These are phyloP conservation scores for Fraxinus albicans DNA, from an alignment of 305 asterid species.

Conservation along the genomic window DNA sequence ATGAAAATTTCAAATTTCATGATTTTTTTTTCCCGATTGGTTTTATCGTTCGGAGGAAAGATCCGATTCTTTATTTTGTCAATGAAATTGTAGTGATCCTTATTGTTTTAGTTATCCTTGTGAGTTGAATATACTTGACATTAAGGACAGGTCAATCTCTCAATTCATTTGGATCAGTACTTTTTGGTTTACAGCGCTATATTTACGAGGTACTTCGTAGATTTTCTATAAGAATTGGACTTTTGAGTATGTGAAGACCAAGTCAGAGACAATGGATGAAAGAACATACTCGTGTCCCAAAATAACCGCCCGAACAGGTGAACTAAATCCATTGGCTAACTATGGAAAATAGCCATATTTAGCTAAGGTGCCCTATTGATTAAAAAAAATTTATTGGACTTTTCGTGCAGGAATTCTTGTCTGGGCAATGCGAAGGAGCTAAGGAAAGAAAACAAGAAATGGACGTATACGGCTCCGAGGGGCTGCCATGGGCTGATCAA, in stretches of 20 bases:
- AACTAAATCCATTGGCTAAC: background rate
- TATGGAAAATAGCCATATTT: background rate
- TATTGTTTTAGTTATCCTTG: background rate
- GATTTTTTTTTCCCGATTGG: background rate
- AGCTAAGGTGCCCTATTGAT: background rate
- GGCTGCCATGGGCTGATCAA: background rate
- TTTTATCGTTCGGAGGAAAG: background rate
- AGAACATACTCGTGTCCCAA: background rate
- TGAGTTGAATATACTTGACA: background rate
- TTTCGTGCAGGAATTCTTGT: background rate
- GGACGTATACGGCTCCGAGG: background rate
- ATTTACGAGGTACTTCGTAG: background rate
- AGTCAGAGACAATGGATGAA: background rate
- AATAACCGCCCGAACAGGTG: background rate
- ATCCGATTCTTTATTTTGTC: background rate
- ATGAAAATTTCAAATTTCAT: background rate
- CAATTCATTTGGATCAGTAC: background rate
- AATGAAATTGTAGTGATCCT: background rate
- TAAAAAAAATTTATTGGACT: background rate
- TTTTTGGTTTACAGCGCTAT: background rate
- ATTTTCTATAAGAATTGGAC: slow-evolving; percentile 10
- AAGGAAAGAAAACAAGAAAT: background rate
- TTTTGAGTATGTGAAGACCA: background rate
- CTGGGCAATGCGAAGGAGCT: background rate
- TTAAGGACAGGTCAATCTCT: background rate